These are phyloP conservation scores for Magnolia sinica DNA, from an alignment of 164 flowering plant species.

Conservation along the genomic window DNA sequence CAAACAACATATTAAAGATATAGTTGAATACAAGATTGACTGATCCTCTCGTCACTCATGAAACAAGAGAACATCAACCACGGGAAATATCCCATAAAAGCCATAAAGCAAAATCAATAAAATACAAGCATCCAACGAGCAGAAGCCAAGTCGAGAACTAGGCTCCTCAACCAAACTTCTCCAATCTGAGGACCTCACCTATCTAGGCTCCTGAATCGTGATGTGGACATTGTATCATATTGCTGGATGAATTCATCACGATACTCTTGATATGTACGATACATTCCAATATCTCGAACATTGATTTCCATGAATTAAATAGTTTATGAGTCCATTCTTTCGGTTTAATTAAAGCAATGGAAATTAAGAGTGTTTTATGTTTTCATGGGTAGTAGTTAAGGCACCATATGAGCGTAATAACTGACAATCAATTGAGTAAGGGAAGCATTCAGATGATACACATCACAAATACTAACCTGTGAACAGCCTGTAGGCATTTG, in stretches of 20 bases:
- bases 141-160: too few species aligned
- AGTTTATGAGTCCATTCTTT: not conserved
- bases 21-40: not conserved
- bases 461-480: slow-evolving; percentile 45
- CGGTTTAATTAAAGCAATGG: not conserved
- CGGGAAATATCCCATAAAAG: too few species aligned
- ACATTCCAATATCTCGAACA: not conserved
- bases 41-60: too few species aligned
- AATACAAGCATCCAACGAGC: too few species aligned
- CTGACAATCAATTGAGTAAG: not conserved
- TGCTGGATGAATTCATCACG: not conserved
- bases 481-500: slow-evolving; percentile 68
- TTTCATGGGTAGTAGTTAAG: not conserved
- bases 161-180: too few species aligned
- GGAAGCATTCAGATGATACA: not conserved
- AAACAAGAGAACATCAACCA: too few species aligned
- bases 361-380: not conserved
- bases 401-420: not conserved
- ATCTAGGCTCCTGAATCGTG: not conserved
- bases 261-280: not conserved
- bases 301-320: not conserved
- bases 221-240: too few species aligned
- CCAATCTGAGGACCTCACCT: not conserved
- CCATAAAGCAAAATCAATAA: too few species aligned
- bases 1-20: not conserved